Percentiles rank a stretch among this genome's conserved stretches.
These are phyloP conservation scores for Daldinia loculata DNA, from an alignment of 495 filamentous ascomycete species.

Conservation along the genomic window DNA sequence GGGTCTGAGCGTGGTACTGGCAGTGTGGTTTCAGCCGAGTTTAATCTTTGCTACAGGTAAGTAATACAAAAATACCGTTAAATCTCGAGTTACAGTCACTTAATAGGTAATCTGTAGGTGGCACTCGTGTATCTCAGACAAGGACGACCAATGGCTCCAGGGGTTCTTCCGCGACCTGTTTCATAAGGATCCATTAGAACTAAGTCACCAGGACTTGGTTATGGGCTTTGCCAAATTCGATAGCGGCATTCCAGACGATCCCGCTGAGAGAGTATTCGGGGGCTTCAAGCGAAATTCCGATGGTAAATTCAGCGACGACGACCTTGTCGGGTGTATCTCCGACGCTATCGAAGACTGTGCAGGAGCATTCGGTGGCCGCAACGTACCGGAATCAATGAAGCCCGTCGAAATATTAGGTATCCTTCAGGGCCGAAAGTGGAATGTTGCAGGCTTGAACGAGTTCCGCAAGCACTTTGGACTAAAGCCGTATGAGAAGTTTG, in stretches of 20 bases:
- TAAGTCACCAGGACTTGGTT: constrained; percentile 66
- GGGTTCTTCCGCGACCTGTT: constrained; percentile 71
- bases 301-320: constrained; percentile 71
- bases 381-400: constrained; percentile 76
- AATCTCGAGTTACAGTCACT: constrained; percentile 21
- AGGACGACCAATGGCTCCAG: constrained; percentile 79
- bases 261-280: constrained; percentile 69
- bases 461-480: constrained; percentile 84
- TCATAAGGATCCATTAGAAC: constrained; percentile 60
- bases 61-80: not conserved
- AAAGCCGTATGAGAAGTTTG: constrained; percentile 77
- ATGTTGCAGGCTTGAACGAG: constrained; percentile 84
- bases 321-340: constrained; percentile 72
- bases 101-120: constrained; percentile 54
- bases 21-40: constrained; percentile 77
- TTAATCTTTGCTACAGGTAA: constrained; percentile 60
- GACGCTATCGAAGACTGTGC: constrained; percentile 71
- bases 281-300: constrained; percentile 66
- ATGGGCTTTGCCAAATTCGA: constrained; percentile 69
- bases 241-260: constrained; percentile 65
- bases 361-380: constrained; percentile 72
- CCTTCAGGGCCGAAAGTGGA: constrained; percentile 83
- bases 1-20: constrained; percentile 67
- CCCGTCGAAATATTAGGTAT: constrained; percentile 87
- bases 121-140: constrained; percentile 78